Conservation (phyloP, 192 early-diverging fungal genomes). For the Umbelopsis sp. region DNA sequence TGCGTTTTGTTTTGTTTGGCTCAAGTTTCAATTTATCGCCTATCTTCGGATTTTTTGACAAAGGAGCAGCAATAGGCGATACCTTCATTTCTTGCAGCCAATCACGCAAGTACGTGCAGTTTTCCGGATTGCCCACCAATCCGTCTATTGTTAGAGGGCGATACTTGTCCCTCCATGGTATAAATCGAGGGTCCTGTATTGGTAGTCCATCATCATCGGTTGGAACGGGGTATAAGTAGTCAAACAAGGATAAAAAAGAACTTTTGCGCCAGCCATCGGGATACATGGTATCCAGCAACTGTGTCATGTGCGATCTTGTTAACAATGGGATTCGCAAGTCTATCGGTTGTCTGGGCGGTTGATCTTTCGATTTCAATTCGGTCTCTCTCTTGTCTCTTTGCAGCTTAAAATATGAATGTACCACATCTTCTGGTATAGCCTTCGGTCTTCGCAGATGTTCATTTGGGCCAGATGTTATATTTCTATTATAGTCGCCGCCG, state of each 20-base stretch:
- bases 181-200: neutral
- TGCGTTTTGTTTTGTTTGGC: neutral
- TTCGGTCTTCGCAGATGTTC: too few species aligned
- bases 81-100: constrained; percentile 35
- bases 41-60: neutral
- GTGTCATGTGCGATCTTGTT: neutral
- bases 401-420: neutral
- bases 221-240: constrained; percentile 10
- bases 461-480: too few species aligned
- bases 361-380: neutral
- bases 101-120: constrained; percentile 17
- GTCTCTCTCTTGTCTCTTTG: neutral
- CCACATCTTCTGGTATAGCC: too few species aligned
- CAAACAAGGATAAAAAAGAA: neutral
- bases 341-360: neutral
- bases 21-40: neutral
- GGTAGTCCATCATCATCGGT: neutral
- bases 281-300: neutral
- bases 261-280: neutral
- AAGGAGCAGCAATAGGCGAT: constrained; percentile 22
- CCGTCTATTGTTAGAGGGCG: constrained; percentile 19
- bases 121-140: constrained; percentile 13
- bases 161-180: constrained; percentile 35
- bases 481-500: neutral
- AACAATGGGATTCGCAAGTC: neutral